Base-by-base conservation (phyloP, 2,329 filamentous ascomycete species). In the Diatrype stigma region DNA sequence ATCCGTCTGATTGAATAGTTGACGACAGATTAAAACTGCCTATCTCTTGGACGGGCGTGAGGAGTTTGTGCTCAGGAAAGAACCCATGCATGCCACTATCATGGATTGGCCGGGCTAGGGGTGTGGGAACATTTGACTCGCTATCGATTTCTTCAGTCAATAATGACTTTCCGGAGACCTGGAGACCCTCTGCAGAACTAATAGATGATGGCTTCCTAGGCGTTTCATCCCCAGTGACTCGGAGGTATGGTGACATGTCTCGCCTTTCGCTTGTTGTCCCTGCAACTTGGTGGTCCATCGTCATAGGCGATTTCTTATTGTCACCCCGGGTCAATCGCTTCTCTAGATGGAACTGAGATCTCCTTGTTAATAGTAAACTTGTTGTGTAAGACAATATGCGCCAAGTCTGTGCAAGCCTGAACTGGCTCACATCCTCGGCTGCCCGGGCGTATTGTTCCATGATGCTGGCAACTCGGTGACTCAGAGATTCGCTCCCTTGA, bases 351-450 rank as follows among this genome's bases (percentile, higher is more conserved):
- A 80, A 82, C 42, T 80, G 74, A 1, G 78, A 81, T 26, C 83
- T 73, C 28, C 76, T 73, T 16, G 69, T 70, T 2, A 86, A 70
- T 1, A 86, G 69, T 12, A 84, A 64, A 19, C 71, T 68, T 56
- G 83, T 76, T 10, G 77, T 78, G 59, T 80, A 84, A 0, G 77
- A 76, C 19, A 86, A 61, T 12, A 85, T 73, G 28, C 81, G 77
- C 83, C 83, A 86, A 1, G 81, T 84, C 61, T 86, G 83, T 5
- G 83, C 80, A 0, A 86, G 71, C 1, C 83, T 75, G 60, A 80
- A 86, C 45, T 81, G 71, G 30, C 75, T 76, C 19, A 78, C 76
- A 3, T 68, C 70, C 56, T 85, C 81, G 2, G 83, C 80, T n/a
- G 79, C 76, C 22, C 67, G 70, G 2, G 81, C 82, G 58, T 79